These are phyloP conservation scores for Diaporthe citriasiana DNA, from an alignment of 2,329 filamentous ascomycete genomes.

Conservation along the genomic window DNA sequence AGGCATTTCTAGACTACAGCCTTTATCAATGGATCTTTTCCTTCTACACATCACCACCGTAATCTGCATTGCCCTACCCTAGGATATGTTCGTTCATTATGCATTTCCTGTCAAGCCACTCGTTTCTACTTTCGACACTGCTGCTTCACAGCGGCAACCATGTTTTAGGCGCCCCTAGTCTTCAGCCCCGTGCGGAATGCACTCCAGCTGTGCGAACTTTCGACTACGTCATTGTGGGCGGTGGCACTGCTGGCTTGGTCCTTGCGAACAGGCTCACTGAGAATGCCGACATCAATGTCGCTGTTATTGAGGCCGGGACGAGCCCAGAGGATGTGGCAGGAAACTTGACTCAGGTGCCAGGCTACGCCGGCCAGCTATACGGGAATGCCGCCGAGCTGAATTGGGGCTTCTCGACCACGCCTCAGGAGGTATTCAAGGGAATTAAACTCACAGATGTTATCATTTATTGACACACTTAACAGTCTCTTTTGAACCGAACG, in stretches of 20 bases:
- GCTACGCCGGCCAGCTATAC: not conserved
- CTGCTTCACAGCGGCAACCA: constrained; percentile 4
- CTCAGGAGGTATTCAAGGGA: constrained; percentile 20
- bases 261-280: constrained; percentile 34
- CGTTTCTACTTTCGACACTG: constrained; percentile 13
- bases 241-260: constrained; percentile 35
- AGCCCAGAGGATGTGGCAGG: not conserved
- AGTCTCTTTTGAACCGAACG: constrained; percentile 3
- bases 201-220: not conserved
- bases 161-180: constrained; percentile 7
- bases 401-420: constrained; percentile 23
- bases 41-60: not conserved
- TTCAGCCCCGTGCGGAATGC: constrained; percentile 6
- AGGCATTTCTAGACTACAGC: not conserved
- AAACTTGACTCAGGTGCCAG: constrained; percentile 34
- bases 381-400: not conserved
- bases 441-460: not conserved
- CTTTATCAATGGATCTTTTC: not conserved
- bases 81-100: not conserved
- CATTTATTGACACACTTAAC: not conserved
- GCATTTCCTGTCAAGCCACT: constrained; percentile 5
- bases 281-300: constrained; percentile 19
- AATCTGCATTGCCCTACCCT: not conserved
- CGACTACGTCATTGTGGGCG: constrained; percentile 39
- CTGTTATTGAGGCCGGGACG: constrained; percentile 35